Conservation (phyloP, 164 flowering plant genomes). For the Magnolia kwangsiensis region DNA sequence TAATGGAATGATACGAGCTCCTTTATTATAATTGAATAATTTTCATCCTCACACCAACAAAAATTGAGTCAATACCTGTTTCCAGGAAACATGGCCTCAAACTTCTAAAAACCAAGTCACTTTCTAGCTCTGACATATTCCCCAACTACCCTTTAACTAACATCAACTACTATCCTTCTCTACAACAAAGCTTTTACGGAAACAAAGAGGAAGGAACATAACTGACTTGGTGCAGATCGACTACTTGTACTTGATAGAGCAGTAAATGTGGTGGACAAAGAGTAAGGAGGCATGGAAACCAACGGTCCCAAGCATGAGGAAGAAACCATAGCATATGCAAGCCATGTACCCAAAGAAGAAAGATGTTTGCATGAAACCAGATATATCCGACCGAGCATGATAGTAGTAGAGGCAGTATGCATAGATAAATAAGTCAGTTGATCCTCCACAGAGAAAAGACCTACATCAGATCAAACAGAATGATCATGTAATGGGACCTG, state of each 20-base stretch:
- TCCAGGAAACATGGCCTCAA: constrained; percentile 5
- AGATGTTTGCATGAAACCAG: constrained; percentile 43
- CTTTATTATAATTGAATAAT: neutral
- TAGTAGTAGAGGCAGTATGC: constrained; percentile 41
- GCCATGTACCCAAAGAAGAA: constrained; percentile 47
- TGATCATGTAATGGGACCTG: neutral
- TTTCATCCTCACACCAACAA: constrained; percentile 2
- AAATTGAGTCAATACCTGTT: neutral
- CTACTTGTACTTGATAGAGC: constrained; percentile 40
- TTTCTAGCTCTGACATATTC: constrained; percentile 15
- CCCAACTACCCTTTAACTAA: constrained; percentile 12
- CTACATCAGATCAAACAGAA: constrained; percentile 16
- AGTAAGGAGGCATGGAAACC: constrained; percentile 41
- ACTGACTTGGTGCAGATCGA: constrained; percentile 2
- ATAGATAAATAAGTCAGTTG: constrained; percentile 35
- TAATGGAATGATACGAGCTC: constrained; percentile 18
- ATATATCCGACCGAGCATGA: constrained; percentile 39
- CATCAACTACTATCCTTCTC: too few species aligned
- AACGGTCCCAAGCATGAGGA: constrained; percentile 39
- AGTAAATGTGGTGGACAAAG: constrained; percentile 39
- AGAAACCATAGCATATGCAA: constrained; percentile 42
- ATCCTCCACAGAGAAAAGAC: constrained; percentile 39
- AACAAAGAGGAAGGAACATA: constrained; percentile 8
- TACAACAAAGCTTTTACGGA: constrained; percentile 9
- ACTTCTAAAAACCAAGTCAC: constrained; percentile 6